Conservation (phyloP, 306 rosid genomes). For the Castanea crenata region DNA sequence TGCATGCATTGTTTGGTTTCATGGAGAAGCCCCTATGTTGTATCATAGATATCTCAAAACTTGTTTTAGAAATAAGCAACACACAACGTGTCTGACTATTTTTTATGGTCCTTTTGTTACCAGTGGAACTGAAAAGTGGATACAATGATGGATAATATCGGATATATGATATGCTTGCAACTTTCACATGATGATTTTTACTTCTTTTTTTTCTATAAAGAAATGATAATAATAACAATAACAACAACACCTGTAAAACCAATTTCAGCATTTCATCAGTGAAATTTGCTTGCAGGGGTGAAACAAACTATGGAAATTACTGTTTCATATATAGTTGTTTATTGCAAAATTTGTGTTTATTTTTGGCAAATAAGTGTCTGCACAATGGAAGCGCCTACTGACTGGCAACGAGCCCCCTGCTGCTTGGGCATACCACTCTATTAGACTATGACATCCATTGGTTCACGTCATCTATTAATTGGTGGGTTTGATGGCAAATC, state of each 20-base stretch:
- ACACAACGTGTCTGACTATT: no score
- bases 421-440: constrained; percentile 92
- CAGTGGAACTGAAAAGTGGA: no score
- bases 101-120: no score
- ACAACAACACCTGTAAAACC: not conserved
- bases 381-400: constrained; percentile 90
- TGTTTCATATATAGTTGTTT: constrained; percentile 9
- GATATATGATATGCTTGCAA: not conserved
- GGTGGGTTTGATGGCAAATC: constrained; percentile 98
- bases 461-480: constrained; percentile 68
- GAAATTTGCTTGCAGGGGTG: not conserved
- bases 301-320: not conserved
- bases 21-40: no score
- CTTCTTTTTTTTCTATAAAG: not conserved
- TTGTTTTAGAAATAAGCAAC: no score
- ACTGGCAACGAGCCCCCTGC: constrained; percentile 84
- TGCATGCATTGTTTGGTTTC: no score
- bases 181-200: not conserved
- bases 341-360: not conserved
- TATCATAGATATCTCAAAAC: no score
- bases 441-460: constrained; percentile 45
- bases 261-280: not conserved
- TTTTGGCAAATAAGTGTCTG: constrained; percentile 59
- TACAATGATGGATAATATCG: no score
- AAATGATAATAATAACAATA: not conserved